Evolutionary conservation across 2,329 filamentous ascomycete species (phyloP).

Genomic region (Pestalotiopsis fici): DNA sequence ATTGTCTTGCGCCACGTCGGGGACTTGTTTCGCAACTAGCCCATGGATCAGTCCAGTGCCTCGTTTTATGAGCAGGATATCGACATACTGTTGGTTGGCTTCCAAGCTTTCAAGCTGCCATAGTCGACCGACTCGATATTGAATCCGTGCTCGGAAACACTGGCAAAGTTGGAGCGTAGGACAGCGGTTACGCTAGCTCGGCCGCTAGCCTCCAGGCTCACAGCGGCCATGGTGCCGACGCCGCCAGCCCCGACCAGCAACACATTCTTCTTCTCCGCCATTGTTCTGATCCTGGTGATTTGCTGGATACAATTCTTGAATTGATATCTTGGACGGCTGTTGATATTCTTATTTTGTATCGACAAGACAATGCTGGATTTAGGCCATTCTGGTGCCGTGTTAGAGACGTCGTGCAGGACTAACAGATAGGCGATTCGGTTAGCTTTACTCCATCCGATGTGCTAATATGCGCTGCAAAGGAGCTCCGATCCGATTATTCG

Average conservation of each 20-base stretch:
- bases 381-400: neutral
- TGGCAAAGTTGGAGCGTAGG: slow-evolving; percentile 55
- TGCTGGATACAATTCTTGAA: no score
- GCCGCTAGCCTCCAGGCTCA: slow-evolving; percentile 52
- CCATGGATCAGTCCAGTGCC: neutral
- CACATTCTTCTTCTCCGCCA: slow-evolving; percentile 36
- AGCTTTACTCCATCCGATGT: neutral
- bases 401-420: neutral
- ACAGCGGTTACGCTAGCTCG: slow-evolving; percentile 53
- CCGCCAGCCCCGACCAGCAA: slow-evolving; percentile 58
- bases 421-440: neutral
- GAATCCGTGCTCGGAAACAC: slow-evolving; percentile 49
- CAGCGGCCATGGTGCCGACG: slow-evolving; percentile 55
- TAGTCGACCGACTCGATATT: slow-evolving; percentile 57
- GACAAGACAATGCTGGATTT: neutral
- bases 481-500: neutral
- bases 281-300: no score
- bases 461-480: neutral
- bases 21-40: slow-evolving; percentile 47
- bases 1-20: slow-evolving; percentile 37
- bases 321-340: neutral
- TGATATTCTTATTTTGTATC: neutral
- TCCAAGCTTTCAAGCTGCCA: slow-evolving; percentile 49
- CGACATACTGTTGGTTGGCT: slow-evolving; percentile 35
- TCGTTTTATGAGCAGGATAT: neutral